phyloP scores from a whole-genome alignment of 805 yeast genomes.

The Metschnikowia orientalis region DNA sequence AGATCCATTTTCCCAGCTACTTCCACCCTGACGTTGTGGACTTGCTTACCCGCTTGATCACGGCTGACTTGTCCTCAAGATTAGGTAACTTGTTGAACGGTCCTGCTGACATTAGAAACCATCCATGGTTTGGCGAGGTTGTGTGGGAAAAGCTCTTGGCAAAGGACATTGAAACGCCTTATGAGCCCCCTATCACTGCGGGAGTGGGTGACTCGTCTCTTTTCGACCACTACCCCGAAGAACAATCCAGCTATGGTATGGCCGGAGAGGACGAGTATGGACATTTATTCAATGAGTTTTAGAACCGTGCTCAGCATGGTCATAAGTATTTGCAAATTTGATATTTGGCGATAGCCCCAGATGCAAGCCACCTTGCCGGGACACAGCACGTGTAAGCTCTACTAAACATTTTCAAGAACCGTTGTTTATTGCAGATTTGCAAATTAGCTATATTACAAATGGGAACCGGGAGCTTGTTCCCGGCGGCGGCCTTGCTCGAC shows the following conservation, averaged over 20 bases:
- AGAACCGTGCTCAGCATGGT: slow-evolving; percentile 4
- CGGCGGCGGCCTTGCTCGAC: too few species aligned
- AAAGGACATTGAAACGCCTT: slow-evolving; percentile 59
- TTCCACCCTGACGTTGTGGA: slow-evolving; percentile 53
- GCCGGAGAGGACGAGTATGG: slow-evolving; percentile 38
- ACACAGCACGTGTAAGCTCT: background rate
- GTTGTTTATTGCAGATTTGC: too few species aligned
- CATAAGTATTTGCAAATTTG: too few species aligned
- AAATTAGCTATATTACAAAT: too few species aligned
- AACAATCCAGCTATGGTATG: slow-evolving; percentile 37
- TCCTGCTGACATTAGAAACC: slow-evolving; percentile 51
- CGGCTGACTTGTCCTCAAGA: slow-evolving; percentile 51
- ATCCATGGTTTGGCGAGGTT: slow-evolving; percentile 57
- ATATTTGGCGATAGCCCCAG: too few species aligned
- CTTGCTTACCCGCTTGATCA: slow-evolving; percentile 47
- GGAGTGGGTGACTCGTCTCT: slow-evolving; percentile 57
- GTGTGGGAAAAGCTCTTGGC: slow-evolving; percentile 55
- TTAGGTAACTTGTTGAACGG: slow-evolving; percentile 58
- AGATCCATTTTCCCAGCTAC: slow-evolving; percentile 49
- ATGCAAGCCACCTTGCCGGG: too few species aligned
- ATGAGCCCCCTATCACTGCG: slow-evolving; percentile 60
- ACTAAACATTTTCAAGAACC: background rate
- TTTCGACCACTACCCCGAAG: slow-evolving; percentile 44
- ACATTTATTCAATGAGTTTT: slow-evolving; percentile 34
- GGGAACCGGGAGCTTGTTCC: too few species aligned